Evolutionary conservation across 1,284 basidiomycete genomes (phyloP), one percentile per base, ranked within the genome.

Genomic region (Hypsizygus ulmarius): DNA sequence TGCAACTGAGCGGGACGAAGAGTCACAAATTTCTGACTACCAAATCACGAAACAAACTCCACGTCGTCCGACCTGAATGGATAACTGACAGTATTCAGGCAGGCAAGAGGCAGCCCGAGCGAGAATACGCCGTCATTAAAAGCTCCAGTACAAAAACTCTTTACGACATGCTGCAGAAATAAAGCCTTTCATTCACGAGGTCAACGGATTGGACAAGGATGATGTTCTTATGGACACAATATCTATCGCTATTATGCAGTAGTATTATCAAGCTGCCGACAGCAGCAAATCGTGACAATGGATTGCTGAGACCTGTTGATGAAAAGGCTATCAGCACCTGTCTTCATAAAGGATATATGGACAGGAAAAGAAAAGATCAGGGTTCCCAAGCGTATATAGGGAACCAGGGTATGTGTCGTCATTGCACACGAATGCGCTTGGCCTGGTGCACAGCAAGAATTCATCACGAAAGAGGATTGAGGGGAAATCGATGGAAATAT

Each of bases 1-100:
- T 79, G 54, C 75, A 74, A 50, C 67, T 87, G 50, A 85, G 71
- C 59, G 83, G 73, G 10, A 76, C 78, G 11, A 87, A 88, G 63
- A 82, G 75, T 2, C 78, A 87, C 50, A 79, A 72, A 59, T 55
- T 82, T 41, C 62, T 88, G 42, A 77, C 72, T 29, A 63, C 66
- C 18, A 80, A 78, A 56, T 65, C 66, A 15, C 69, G 69, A 52
- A 70, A 61, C 40, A 69, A 69, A 36, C 66, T 71, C 18, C 72
- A 81, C 45, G 74, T 88, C 42, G 82, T 88, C 12, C 79, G 71
- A 50, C 87, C 87, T 3, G 81, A 84, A 60, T 89, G 87, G 87
- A 71, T 88, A 4, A 67, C 69, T 10, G 85, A 88, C 54, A 84
- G 83, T 54, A 72, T 88, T 54, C 59, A 64, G 9, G 71, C 72